These are phyloP conservation scores for Lipomyces orientalis DNA, from an alignment of 805 yeast genomes.

Conservation along the genomic window DNA sequence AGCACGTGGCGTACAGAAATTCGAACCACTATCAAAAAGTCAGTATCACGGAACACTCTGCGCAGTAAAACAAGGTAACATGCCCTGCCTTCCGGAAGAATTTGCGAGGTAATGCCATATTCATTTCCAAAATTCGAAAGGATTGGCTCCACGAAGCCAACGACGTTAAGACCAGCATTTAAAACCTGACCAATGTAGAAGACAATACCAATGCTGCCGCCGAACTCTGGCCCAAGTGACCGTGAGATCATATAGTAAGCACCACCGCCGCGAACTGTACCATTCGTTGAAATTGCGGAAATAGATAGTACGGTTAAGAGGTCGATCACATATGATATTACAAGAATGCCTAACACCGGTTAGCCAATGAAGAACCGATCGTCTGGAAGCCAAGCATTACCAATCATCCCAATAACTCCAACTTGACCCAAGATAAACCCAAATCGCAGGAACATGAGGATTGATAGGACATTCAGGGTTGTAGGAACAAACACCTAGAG, in stretches of 20 bases:
- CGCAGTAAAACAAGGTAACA: not conserved
- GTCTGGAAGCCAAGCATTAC: slow-evolving; percentile 10
- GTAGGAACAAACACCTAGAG: slow-evolving; percentile 75
- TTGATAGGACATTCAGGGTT: slow-evolving; percentile 86
- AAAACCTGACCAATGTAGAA: slow-evolving; percentile 94
- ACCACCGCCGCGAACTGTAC: slow-evolving; percentile 97
- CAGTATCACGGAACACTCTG: not conserved
- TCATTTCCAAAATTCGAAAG: slow-evolving; percentile 73
- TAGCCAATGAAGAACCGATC: not conserved
- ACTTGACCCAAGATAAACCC: slow-evolving; percentile 95
- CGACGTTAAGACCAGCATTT: slow-evolving; percentile 87
- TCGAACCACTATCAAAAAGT: slow-evolving; percentile 58
- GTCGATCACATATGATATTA: slow-evolving; percentile 79
- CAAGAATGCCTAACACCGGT: slow-evolving; percentile 46
- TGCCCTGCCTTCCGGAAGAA: slow-evolving; percentile 66
- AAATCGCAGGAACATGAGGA: slow-evolving; percentile 91
- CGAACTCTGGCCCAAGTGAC: slow-evolving; percentile 96
- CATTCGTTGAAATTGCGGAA: slow-evolving; percentile 96
- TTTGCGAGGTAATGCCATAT: slow-evolving; percentile 59
- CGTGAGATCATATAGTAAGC: slow-evolving; percentile 97
- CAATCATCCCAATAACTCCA: slow-evolving; percentile 76
- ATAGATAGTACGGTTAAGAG: slow-evolving; percentile 85
- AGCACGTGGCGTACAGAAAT: slow-evolving; percentile 70
- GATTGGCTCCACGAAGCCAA: slow-evolving; percentile 92
- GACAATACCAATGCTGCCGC: slow-evolving; percentile 95